Evolutionary conservation across 768 basidiomycete species (phyloP).

Genomic region (Tephrocybe sp.): DNA sequence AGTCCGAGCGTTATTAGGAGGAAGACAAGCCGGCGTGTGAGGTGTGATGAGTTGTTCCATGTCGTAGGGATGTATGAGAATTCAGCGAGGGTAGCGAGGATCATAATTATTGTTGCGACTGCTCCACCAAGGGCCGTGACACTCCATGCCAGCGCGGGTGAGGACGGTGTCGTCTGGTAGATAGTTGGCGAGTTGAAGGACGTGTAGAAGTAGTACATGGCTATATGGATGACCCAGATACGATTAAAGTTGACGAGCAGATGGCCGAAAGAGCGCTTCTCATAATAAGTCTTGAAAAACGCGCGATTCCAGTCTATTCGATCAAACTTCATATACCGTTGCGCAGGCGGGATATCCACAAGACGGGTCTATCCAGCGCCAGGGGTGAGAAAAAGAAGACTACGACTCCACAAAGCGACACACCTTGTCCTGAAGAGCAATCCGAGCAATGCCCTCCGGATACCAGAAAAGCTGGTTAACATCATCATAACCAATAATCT

Average conservation of each 20-base stretch:
- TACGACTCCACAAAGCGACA: not conserved
- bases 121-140: slow-evolving; percentile 93
- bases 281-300: slow-evolving; percentile 99
- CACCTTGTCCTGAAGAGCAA: slow-evolving; percentile 89
- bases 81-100: slow-evolving; percentile 88
- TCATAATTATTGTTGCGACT: slow-evolving; percentile 96
- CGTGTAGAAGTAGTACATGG: slow-evolving; percentile 96
- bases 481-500: slow-evolving; percentile 98
- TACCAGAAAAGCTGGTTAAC: slow-evolving; percentile 99
- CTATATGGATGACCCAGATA: slow-evolving; percentile 97
- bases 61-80: slow-evolving; percentile 98
- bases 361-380: slow-evolving; percentile 76
- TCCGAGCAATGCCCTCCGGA: slow-evolving; percentile 94
- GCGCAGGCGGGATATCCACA: slow-evolving; percentile 85
- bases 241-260: slow-evolving; percentile 99
- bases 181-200: slow-evolving; percentile 88
- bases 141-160: slow-evolving; percentile 88
- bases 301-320: slow-evolving; percentile 94
- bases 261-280: slow-evolving; percentile 95
- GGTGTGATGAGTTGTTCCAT: slow-evolving; percentile 98
- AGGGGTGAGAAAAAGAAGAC: slow-evolving; percentile 6
- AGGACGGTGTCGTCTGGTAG: slow-evolving; percentile 58
- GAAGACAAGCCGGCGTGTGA: slow-evolving; percentile 88
- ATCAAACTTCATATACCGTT: slow-evolving; percentile 96
- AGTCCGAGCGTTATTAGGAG: slow-evolving; percentile 86